Base-by-base conservation (phyloP, 768 basidiomycete genomes). In the Podaxis sp. region DNA sequence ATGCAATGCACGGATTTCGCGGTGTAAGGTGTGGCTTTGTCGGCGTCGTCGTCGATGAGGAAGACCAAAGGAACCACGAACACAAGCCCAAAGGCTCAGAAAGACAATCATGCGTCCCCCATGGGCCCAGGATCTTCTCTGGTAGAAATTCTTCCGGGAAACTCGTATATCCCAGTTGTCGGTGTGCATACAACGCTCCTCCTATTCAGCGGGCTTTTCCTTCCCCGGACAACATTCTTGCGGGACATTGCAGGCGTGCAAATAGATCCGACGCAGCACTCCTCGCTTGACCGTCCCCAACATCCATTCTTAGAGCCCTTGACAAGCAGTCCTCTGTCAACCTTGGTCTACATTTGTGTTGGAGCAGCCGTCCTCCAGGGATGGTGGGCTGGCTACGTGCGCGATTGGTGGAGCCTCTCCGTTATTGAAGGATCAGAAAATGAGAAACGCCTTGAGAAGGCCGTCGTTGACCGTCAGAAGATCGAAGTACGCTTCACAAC, bases 311-410 rank as follows among this genome's bases (percentile, higher is more conserved):
- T 94, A 22, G 85, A 83, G 44, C 78, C 84, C 1, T 71, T 95
- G 64, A 93, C 93, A 0, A 68, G 76, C 2, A 82, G 81, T 64
- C 89, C 91, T 6, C 71, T 79, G 4, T 70, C 74, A 40, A 92
- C 91, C 0, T 72, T 90, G 59, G 62, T 76, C 4, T 92, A 86
- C 76, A 74, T 87, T 42, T 82, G 81, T 55, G 64, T 74, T 0
- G 92, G 91, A 0, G 79, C 82, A 1, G 67, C 72, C 3, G 63
- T 90, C 2, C 69, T 90, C 39, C 82, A 89, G 68, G 75, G 76
- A 9, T 92, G 88, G 87, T 95, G 92, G 90, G 87, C 82, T 1
- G 83, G 82, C 2, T 88, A 84, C 79, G 69, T 92, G 66, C 77
- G 85, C 63, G 69, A 75, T 24, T 90, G 87, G 89, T 81, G 77